These are phyloP conservation scores for Quercus lobata DNA, from an alignment of 331 rosid species.

Conservation along the genomic window DNA sequence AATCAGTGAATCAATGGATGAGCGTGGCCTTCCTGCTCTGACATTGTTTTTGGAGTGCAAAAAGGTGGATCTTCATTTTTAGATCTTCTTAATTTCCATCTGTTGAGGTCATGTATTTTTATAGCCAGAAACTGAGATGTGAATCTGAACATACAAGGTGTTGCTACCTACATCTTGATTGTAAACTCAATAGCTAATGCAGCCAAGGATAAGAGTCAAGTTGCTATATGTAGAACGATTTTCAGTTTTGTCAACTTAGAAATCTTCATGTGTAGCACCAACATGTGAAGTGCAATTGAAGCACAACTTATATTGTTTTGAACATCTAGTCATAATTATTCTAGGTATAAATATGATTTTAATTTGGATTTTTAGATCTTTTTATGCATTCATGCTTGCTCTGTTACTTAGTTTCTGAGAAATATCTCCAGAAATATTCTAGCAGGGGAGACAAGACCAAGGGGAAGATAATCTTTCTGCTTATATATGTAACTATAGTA, in stretches of 20 bases:
- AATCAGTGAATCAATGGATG: constrained; percentile 64
- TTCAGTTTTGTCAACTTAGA: too few relatives aligned
- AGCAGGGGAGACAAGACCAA: background rate
- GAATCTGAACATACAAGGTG: background rate
- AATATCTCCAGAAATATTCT: background rate
- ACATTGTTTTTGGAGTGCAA: constrained; percentile 68
- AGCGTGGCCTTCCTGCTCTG: constrained; percentile 54
- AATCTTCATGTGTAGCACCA: too few relatives aligned
- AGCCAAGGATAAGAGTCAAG: too few relatives aligned
- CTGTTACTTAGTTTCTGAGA: background rate
- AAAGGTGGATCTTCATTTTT: constrained; percentile 45
- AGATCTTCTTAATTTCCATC: constrained; percentile 19
- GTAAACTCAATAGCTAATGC: background rate
- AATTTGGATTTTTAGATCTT: background rate
- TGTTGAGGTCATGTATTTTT: constrained; percentile 1
- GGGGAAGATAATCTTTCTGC: background rate
- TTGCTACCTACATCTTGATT: background rate
- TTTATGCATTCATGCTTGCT: background rate
- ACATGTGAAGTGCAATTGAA: too few relatives aligned
- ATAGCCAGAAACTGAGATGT: background rate
- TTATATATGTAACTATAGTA: background rate
- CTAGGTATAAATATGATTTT: background rate
- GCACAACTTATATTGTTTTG: too few relatives aligned
- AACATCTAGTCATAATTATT: too few relatives aligned
- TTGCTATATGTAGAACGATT: too few relatives aligned